Evolutionary conservation across 2,329 filamentous ascomycete species (phyloP).

Genomic region (Penicillium sp.): DNA sequence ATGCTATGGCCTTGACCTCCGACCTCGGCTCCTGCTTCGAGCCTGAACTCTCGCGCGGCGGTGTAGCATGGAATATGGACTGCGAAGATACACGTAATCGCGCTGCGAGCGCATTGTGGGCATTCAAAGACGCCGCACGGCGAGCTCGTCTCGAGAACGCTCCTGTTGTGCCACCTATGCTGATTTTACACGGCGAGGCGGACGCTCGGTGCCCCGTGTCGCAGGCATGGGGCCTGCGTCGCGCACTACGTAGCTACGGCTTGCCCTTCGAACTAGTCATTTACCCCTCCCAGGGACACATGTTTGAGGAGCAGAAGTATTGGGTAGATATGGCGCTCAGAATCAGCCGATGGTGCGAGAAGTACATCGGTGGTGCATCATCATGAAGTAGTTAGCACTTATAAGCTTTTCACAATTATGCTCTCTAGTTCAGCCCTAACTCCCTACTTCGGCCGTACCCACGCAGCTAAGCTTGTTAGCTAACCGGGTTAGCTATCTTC

Average conservation of each 20-base stretch:
- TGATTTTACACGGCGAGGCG: slow-evolving; percentile 17
- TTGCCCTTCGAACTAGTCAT: slow-evolving; percentile 10
- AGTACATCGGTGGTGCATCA: slow-evolving; percentile 1
- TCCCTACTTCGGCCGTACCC: not conserved
- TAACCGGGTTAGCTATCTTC: too few species aligned
- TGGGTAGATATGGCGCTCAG: slow-evolving; percentile 4
- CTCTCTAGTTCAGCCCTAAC: not conserved
- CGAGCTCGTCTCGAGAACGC: not conserved
- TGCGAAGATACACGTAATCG: slow-evolving; percentile 5
- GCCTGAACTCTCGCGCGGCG: slow-evolving; percentile 8
- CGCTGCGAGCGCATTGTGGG: slow-evolving; percentile 12
- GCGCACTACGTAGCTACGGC: slow-evolving; percentile 4
- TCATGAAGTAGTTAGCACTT: not conserved
- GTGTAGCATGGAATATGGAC: slow-evolving; percentile 13
- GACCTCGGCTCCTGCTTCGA: slow-evolving; percentile 9
- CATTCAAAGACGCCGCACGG: slow-evolving; percentile 4
- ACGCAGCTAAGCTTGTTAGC: too few species aligned
- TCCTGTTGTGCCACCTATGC: slow-evolving; percentile 11
- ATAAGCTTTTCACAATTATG: not conserved
- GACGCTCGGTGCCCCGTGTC: slow-evolving; percentile 13
- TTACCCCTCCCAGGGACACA: slow-evolving; percentile 8
- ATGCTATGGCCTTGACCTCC: slow-evolving; percentile 13
- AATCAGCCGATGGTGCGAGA: slow-evolving; percentile 6
- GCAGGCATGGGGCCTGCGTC: slow-evolving; percentile 13
- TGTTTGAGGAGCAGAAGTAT: slow-evolving; percentile 11